Base-by-base conservation (phyloP, 2,329 filamentous ascomycete species). In the Fusarium transvaalense region DNA sequence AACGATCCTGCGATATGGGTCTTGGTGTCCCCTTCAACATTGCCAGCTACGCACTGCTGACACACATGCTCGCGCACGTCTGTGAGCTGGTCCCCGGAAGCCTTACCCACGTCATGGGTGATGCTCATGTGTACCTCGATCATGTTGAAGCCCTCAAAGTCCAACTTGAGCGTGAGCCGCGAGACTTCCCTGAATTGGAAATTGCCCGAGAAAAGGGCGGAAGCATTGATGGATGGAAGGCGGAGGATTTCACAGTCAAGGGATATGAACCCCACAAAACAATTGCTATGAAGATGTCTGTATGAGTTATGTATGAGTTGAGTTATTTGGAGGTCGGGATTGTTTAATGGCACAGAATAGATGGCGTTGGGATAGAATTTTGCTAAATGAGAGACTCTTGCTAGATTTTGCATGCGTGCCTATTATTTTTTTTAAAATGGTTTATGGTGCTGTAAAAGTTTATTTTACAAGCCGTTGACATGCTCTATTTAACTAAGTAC, bases 201-300 rank as follows among this genome's bases (percentile, higher is more conserved):
- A 94, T 98, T 62, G 82, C 83, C 56, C 84, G 89, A 48, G 88
- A 91, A 60, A 84, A 85, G 64, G 88, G 89, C 1, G 90, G 91
- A 2, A 91, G 87, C 69, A 93, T 98, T 73, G 96, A 99, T 77
- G 93, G 93, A 2, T 98, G 96, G 94, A 90, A 88, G 77, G 84
- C 89, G 2, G 93, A 97, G 69, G 94, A 99, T 64, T 95, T 99
- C 78, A 89, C 91, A 61, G 87, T 99, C 8, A 85, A 92, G 75
- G 94, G 91, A 1, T 99, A 99, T 78, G 88, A 94, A 50, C 95
- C 96, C 58, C 93, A 97, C 79, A 95, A 94, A 82, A 87, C 87
- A 7, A 97, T 99, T 81, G 87, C 92, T 43, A 99, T 99, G 96
- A 97, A 98, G 83, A 99, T 99, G 96, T 97, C 93, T 76, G 95